Percentiles rank a stretch among this genome's conserved stretches.
phyloP scores from a whole-genome alignment of 73 alveolate genomes.

The Urostyla sp. region DNA sequence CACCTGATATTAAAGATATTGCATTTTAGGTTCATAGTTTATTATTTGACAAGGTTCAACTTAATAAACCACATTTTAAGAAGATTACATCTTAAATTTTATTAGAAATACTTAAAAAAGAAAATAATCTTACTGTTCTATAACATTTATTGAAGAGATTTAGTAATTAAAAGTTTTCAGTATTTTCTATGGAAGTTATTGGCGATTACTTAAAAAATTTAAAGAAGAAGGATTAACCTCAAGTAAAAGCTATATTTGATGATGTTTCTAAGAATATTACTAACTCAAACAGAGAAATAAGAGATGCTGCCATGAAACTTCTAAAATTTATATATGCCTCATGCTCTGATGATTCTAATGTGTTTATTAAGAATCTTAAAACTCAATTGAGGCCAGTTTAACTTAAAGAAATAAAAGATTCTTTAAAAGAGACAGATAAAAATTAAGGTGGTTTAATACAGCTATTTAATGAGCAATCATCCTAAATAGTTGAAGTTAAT shows the following conservation, averaged over 20 bases:
- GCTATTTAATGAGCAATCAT: background rate
- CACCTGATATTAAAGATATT: conserved; percentile 47
- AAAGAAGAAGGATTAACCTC: background rate
- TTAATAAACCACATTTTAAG: conserved; percentile 41
- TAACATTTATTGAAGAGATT: conserved; percentile 64
- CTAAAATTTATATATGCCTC: conserved; percentile 28
- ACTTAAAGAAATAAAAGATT: conserved; percentile 40
- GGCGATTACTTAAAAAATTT: background rate
- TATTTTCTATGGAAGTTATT: conserved; percentile 9
- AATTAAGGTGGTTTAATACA: background rate
- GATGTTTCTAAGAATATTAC: conserved; percentile 9
- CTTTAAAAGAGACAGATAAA: conserved; percentile 11
- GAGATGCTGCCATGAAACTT: conserved; percentile 13
- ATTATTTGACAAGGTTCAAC: conserved; percentile 58
- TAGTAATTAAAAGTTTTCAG: conserved; percentile 41
- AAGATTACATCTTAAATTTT: conserved; percentile 46
- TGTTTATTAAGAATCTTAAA: conserved; percentile 30
- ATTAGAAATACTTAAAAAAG: conserved; percentile 28
- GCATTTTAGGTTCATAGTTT: conserved; percentile 6
- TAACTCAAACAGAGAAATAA: conserved; percentile 43
- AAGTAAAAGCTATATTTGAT: conserved; percentile 12
- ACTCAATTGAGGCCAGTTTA: conserved; percentile 62
- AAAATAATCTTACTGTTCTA: background rate
- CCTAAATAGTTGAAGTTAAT: conserved; percentile 9
- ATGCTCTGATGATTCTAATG: conserved; percentile 54